Percentiles rank a stretch among this genome's conserved stretches.
Conservation (phyloP, 768 basidiomycete species). For the Lactarius trivialis region DNA sequence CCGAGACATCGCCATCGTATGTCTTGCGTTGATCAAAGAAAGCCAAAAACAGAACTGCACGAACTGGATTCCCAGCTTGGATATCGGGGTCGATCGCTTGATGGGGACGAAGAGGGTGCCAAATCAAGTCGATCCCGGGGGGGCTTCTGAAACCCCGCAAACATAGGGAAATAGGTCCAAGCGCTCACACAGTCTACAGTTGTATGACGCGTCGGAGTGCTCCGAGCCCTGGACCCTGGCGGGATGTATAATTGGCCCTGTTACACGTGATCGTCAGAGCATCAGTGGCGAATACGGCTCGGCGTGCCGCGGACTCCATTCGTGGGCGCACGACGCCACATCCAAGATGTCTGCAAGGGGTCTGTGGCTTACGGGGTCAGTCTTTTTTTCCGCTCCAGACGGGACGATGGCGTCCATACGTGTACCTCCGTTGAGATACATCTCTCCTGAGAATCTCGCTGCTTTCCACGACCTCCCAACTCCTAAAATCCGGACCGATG, state of each 20-base stretch:
- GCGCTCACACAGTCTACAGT: too few species aligned
- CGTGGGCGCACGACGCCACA: not conserved
- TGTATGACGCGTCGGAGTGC: not conserved
- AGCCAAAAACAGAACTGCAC: not conserved
- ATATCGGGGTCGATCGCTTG: not conserved
- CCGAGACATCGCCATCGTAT: not conserved
- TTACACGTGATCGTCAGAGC: constrained; percentile 1
- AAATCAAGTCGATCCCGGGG: not conserved
- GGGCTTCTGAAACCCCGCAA: not conserved
- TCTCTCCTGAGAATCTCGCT: constrained; percentile 6
- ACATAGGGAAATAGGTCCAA: not conserved
- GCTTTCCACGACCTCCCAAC: constrained; percentile 31
- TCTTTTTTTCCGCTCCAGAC: not conserved
- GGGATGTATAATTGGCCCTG: not conserved
- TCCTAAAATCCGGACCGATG: constrained; percentile 62
- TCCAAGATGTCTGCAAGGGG: not conserved
- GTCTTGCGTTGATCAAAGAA: not conserved
- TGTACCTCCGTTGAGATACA: constrained; percentile 12
- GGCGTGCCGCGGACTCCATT: not conserved
- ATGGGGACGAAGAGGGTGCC: not conserved
- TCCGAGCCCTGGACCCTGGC: constrained; percentile 1
- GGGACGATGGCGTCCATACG: constrained; percentile 12
- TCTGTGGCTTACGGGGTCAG: not conserved
- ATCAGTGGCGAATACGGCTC: not conserved
- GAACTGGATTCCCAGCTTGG: not conserved